Conservation (phyloP, 2,329 filamentous ascomycete species). For the Neofusicoccum kwambonambiense region DNA sequence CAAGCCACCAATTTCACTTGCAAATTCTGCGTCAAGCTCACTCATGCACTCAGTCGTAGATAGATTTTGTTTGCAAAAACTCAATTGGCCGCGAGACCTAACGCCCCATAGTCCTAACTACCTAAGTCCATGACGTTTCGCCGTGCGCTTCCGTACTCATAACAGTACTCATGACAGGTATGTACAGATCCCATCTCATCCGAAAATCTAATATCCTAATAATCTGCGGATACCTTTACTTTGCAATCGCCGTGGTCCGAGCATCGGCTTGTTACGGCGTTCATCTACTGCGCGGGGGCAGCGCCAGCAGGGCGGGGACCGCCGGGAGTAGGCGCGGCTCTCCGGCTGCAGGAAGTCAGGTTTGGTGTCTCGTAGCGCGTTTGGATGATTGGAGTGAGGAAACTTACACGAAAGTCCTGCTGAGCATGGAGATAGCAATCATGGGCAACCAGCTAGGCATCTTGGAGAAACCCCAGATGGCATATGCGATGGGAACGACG, state of each 20-base stretch:
- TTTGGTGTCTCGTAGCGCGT: neutral
- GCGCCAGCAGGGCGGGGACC: neutral
- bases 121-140: slow-evolving; percentile 16
- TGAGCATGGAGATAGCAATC: slow-evolving; percentile 71
- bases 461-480: slow-evolving; percentile 61
- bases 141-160: slow-evolving; percentile 16
- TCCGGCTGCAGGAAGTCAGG: slow-evolving; percentile 1
- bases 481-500: slow-evolving; percentile 64
- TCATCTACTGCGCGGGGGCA: slow-evolving; percentile 13
- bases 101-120: slow-evolving; percentile 13
- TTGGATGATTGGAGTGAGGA: neutral
- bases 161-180: slow-evolving; percentile 17
- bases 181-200: slow-evolving; percentile 9
- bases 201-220: neutral
- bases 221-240: neutral
- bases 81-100: slow-evolving; percentile 12
- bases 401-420: slow-evolving; percentile 73
- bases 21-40: neutral
- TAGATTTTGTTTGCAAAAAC: neutral
- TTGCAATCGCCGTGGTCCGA: neutral
- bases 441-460: slow-evolving; percentile 73
- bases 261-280: neutral
- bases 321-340: slow-evolving; percentile 1
- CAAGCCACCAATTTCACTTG: neutral
- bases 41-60: too few relatives aligned